phyloP scores from a whole-genome alignment of 2,329 filamentous ascomycete species.

The Clonostachys rosea region DNA sequence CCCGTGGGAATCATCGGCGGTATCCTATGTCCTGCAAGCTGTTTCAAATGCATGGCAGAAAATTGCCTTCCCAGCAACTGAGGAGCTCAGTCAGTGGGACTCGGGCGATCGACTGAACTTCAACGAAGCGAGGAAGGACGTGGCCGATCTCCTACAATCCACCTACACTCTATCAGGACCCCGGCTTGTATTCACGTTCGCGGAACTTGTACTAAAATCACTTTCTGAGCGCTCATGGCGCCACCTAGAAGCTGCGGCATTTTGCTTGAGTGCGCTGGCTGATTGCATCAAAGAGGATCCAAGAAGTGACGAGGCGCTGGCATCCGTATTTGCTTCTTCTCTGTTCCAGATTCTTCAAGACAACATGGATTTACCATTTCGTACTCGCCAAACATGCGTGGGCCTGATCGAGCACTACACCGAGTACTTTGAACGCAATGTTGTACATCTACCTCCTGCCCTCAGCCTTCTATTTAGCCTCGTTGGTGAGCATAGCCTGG shows the following conservation, averaged over 20 bases:
- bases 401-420: conserved; percentile 68
- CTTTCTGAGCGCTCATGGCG: conserved; percentile 46
- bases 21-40: conserved; percentile 56
- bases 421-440: conserved; percentile 70
- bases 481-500: conserved; percentile 56
- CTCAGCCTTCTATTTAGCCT: conserved; percentile 72
- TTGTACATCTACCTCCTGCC: conserved; percentile 62
- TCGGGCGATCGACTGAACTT: conserved; percentile 64
- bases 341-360: conserved; percentile 51
- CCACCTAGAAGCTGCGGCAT: conserved; percentile 56
- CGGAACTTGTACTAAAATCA: conserved; percentile 46
- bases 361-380: conserved; percentile 47
- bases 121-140: conserved; percentile 69
- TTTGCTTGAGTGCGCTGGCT: conserved; percentile 61
- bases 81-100: conserved; percentile 62
- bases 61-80: conserved; percentile 59
- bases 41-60: conserved; percentile 65
- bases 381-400: conserved; percentile 64
- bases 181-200: conserved; percentile 51
- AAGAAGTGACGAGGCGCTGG: conserved; percentile 54
- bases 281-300: conserved; percentile 58
- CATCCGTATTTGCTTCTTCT: conserved; percentile 55
- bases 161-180: conserved; percentile 59
- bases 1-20: conserved; percentile 54
- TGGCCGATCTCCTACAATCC: conserved; percentile 72